Evolutionary conservation across 164 flowering plant genomes (phyloP).

Genomic region (Cinnamomum micranthum): DNA sequence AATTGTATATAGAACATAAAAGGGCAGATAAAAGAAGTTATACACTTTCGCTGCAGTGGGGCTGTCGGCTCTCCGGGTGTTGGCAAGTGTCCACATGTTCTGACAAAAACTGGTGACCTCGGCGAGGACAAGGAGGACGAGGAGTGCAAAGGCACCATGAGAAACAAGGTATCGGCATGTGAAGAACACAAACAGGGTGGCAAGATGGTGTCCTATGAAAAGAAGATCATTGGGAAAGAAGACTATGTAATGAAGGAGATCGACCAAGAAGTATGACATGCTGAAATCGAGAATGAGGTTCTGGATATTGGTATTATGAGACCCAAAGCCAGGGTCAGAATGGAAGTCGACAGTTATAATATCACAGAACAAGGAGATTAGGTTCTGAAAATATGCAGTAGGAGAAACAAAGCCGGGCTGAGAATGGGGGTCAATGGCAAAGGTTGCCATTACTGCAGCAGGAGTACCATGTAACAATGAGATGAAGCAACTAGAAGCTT

Average conservation of each 20-base stretch:
- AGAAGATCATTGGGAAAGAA: slow-evolving; percentile 68
- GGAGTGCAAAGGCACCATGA: slow-evolving; percentile 64
- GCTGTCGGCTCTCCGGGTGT: slow-evolving; percentile 35
- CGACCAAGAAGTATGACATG: slow-evolving; percentile 70
- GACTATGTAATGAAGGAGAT: slow-evolving; percentile 61
- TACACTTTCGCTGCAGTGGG: slow-evolving; percentile 43
- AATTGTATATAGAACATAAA: slow-evolving; percentile 57
- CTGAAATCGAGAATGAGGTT: slow-evolving; percentile 67
- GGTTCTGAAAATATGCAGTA: slow-evolving; percentile 46
- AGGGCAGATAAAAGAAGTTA: slow-evolving; percentile 51
- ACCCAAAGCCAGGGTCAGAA: slow-evolving; percentile 37
- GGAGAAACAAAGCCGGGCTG: slow-evolving; percentile 39
- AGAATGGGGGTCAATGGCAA: slow-evolving; percentile 24
- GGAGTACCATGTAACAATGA: slow-evolving; percentile 84
- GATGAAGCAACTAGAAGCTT: slow-evolving; percentile 77
- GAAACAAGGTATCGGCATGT: slow-evolving; percentile 69
- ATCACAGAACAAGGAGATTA: slow-evolving; percentile 58
- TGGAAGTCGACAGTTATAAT: slow-evolving; percentile 31
- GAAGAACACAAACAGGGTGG: slow-evolving; percentile 72
- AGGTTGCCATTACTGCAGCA: slow-evolving; percentile 48
- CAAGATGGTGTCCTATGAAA: slow-evolving; percentile 87
- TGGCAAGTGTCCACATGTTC: slow-evolving; percentile 85
- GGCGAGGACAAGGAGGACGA: slow-evolving; percentile 60
- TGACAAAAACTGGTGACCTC: slow-evolving; percentile 84
- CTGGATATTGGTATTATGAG: slow-evolving; percentile 53